Conservation (phyloP, 192 early-diverging fungal genomes). For the Bifiguratus adelaidae region DNA sequence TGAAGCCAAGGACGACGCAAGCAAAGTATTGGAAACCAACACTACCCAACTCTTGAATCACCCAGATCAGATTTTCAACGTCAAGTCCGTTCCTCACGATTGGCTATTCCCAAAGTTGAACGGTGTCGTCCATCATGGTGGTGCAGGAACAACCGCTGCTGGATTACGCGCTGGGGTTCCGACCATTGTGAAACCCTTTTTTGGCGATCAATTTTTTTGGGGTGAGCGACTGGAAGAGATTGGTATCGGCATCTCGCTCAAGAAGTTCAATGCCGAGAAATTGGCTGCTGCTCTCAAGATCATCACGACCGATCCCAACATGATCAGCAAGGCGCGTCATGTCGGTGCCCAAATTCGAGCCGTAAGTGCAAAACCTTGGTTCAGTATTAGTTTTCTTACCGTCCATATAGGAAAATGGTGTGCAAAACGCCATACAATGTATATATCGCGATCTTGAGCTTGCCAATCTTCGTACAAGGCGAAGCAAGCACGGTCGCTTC, state of each 20-base stretch:
- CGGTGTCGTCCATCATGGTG: conserved; percentile 70
- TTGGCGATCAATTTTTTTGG: conserved; percentile 66
- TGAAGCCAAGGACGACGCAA: neutral
- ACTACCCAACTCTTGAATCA: conserved; percentile 5
- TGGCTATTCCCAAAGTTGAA: conserved; percentile 59
- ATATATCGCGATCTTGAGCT: conserved; percentile 51
- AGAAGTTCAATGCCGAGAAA: conserved; percentile 39
- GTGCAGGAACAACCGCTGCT: conserved; percentile 65
- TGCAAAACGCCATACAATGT: conserved; percentile 39
- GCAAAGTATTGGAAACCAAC: neutral
- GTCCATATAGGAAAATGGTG: conserved; percentile 37
- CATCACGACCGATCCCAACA: conserved; percentile 43
- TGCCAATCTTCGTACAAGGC: conserved; percentile 30
- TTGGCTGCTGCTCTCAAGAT: conserved; percentile 32
- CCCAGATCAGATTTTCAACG: conserved; percentile 37
- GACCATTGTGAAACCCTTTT: conserved; percentile 63
- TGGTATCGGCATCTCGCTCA: conserved; percentile 45
- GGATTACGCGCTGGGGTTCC: conserved; percentile 64
- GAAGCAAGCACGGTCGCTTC: too few relatives aligned
- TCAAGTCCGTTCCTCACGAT: conserved; percentile 64
- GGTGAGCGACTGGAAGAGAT: conserved; percentile 51
- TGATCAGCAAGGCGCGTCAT: conserved; percentile 29
- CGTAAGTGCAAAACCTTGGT: conserved; percentile 2
- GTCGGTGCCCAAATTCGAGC: conserved; percentile 41
- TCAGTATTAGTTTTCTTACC: neutral